Base-by-base conservation (phyloP, 2,329 filamentous ascomycete genomes). In the Periconia macrospinosa region DNA sequence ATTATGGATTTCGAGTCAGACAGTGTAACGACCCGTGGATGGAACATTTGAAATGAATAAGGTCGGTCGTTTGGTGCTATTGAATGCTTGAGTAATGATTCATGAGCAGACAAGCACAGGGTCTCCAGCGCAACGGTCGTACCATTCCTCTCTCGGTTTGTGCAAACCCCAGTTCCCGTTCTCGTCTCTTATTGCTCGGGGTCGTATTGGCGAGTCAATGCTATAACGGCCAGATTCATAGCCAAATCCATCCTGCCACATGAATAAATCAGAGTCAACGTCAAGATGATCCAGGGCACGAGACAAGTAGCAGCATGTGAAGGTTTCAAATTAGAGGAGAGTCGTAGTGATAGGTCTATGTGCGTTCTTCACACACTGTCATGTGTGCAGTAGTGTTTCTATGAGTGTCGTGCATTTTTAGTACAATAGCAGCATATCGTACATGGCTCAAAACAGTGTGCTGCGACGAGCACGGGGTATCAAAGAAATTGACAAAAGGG, bases 391-490 rank as follows among this genome's bases (percentile, higher is more conserved):
- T 18, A 30, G 42, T 18, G 18, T 14, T 41, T 47, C 45, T 48
- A 49, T 37, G 33, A 37, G 33, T 37, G 33, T 44, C 37, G 41
- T 45, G 42, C 33, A 42, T 47, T 37, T 41, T 41, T 41, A 30
- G 18, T 19, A 37, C 30, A 35, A 44, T 37, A 45, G 37, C 30
- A 49, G 18, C 35, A 54, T 56, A 56, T 53, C 54, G 47, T 56
- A 56, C 54, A 56, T 52, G 53, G 40, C 40, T 52, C 54, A 45
- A 53, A 52, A 48, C 50, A 44, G 43, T 52, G 50, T 53, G 50
- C 43, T 53, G 46, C 47, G 35, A 45, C 41, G 49, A 53, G 54
- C 55, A 60, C 55, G 55, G 55, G 55, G 57, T 56, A 57, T 55
- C 55, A 60, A 52, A 49, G 49, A 52, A 42, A 50, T 37, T 43